phyloP scores from a whole-genome alignment of 257 asterid genomes.

The Fraxinus americana region DNA sequence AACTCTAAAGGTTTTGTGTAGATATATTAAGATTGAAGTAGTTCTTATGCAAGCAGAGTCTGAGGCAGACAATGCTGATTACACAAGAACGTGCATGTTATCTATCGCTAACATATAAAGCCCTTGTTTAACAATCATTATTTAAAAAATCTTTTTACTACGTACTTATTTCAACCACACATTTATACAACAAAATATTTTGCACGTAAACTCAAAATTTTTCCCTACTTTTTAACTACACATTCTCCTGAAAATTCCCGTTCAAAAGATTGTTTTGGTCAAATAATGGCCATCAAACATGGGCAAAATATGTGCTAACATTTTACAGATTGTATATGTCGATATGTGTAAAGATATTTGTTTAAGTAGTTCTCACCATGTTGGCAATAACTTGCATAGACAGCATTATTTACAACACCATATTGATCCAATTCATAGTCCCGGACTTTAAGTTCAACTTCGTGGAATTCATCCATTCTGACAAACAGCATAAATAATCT shows the following conservation, averaged over 20 bases:
- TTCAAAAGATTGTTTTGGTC: too few species aligned
- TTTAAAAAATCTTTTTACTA: too few species aligned
- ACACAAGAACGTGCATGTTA: background rate
- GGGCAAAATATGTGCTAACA: background rate
- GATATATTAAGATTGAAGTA: background rate
- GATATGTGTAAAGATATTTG: background rate
- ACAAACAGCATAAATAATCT: slow-evolving; percentile 13
- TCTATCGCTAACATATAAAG: background rate
- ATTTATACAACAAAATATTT: too few species aligned
- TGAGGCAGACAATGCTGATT: background rate
- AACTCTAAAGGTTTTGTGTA: background rate
- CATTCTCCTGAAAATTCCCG: too few species aligned
- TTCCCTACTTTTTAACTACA: too few species aligned
- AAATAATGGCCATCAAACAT: too few species aligned
- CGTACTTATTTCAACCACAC: too few species aligned
- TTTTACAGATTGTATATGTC: background rate
- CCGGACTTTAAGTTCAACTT: slow-evolving; percentile 78
- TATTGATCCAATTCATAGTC: slow-evolving; percentile 95
- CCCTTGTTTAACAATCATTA: background rate
- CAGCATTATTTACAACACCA: slow-evolving; percentile 89
- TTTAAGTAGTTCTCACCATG: slow-evolving; percentile 60
- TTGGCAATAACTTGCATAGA: slow-evolving; percentile 88
- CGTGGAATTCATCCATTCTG: slow-evolving; percentile 74
- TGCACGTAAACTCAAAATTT: too few species aligned
- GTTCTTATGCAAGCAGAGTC: background rate